Base-by-base conservation (phyloP, 2,329 filamentous ascomycete genomes). In the Triangularia verruculosa region DNA sequence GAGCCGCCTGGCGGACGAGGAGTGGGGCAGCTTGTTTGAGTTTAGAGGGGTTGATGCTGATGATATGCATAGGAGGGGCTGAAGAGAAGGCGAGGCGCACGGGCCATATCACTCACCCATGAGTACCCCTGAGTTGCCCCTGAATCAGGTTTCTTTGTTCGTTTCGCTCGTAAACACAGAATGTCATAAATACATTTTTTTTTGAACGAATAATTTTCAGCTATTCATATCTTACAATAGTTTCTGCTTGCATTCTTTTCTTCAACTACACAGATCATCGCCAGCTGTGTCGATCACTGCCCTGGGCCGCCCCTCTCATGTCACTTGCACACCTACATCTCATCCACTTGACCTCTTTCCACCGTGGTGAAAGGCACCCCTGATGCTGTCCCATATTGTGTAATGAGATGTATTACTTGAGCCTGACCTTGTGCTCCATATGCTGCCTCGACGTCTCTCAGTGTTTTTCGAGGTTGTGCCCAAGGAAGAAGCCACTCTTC, bases 1-100 rank as follows among this genome's bases (percentile, higher is more conserved):
- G 28, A 62, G 57, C 2, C 55, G 79, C 22, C 69, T 78, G 2
- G 62, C 74, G 3, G 75, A 79, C 59, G 47, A 62, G 1, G 72
- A 78, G 62, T 78, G 74, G 76, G 74, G 61, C 20, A 57, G 66
- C 55, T 78, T 72, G 17, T 78, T 78, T 61, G 76, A 78, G 64
- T 78, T 72, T 57, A 67, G 77, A 28, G 77, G 76, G 0, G 66
- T 78, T 25, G 62, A 66, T 52, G 59, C 64, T 12, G 62, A 62
- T 52, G 62, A 66, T 43, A 12, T 54, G 22, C 12, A 54, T n/a
- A n/a, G n/a, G 51, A 25, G 25, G 51, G 51, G 27, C 0, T 25
- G 51, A 54, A n/a, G 8, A 15, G 12, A 28, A 25, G 15, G 47
- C 22, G 1, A 8, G 2, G n/a, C n/a, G 39, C 39, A 47, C 39